Conservation (phyloP, 2,329 filamentous ascomycete genomes). For the Aspergillus sp. region DNA sequence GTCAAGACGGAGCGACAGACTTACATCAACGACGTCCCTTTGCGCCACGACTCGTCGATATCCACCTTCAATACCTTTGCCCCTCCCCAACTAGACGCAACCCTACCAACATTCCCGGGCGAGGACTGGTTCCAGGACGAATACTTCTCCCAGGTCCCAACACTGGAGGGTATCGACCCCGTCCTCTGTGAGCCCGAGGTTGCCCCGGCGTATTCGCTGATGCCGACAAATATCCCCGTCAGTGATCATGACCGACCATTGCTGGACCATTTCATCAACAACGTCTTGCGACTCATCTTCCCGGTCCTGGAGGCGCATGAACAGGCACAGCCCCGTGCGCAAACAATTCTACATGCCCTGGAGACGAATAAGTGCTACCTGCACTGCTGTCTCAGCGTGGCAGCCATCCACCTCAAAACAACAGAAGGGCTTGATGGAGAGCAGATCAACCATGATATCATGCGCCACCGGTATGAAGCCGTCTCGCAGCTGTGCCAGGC, state of each 20-base stretch:
- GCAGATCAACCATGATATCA: constrained; percentile 82
- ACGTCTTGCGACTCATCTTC: constrained; percentile 81
- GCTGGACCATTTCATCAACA: constrained; percentile 82
- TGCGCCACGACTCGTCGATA: constrained; percentile 74
- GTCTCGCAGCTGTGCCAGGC: constrained; percentile 79
- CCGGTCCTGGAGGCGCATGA: constrained; percentile 87
- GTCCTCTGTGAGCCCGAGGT: constrained; percentile 11
- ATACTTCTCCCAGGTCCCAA: constrained; percentile 52
- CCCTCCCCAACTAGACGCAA: constrained; percentile 61
- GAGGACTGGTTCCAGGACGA: constrained; percentile 67
- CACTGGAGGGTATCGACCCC: constrained; percentile 21
- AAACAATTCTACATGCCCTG: constrained; percentile 77
- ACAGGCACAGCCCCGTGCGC: constrained; percentile 68
- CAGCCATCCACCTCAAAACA: constrained; percentile 84
- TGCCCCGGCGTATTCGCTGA: constrained; percentile 45
- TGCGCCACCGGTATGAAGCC: constrained; percentile 82
- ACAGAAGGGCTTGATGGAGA: constrained; percentile 59
- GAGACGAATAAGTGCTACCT: constrained; percentile 89
- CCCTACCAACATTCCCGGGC: constrained; percentile 55
- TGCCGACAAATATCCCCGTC: constrained; percentile 68
- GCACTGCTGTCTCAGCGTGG: constrained; percentile 89
- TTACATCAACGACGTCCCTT: constrained; percentile 83
- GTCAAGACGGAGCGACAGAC: constrained; percentile 93
- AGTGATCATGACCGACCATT: constrained; percentile 81
- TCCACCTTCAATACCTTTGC: constrained; percentile 92